phyloP scores from a whole-genome alignment of 1,284 basidiomycete species.

The Microbotryomycetes sp. region DNA sequence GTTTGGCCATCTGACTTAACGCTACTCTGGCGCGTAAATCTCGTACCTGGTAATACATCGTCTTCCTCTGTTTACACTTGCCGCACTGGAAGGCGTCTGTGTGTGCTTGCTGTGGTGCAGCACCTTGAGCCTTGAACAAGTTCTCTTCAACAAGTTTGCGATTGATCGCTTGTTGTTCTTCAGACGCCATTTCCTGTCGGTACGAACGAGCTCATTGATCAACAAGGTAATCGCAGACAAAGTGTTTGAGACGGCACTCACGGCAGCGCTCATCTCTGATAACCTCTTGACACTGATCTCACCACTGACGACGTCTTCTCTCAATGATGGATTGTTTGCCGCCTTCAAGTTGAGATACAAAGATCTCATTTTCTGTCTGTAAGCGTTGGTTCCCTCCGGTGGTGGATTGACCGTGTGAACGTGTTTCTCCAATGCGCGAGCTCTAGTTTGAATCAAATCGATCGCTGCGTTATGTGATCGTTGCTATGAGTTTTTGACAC shows the following conservation, averaged over 20 bases:
- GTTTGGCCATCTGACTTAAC: background rate
- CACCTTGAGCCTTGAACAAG: constrained; percentile 83
- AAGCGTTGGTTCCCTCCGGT: constrained; percentile 47
- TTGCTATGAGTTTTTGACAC: too few species aligned
- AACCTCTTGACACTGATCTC: constrained; percentile 65
- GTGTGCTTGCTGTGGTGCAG: constrained; percentile 74
- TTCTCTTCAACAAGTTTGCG: constrained; percentile 79
- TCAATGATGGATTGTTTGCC: constrained; percentile 81
- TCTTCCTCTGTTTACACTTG: constrained; percentile 75
- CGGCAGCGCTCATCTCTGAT: background rate
- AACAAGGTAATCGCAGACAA: background rate
- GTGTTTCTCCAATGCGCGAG: constrained; percentile 22
- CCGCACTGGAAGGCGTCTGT: constrained; percentile 97
- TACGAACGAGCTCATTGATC: background rate
- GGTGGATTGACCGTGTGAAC: constrained; percentile 7
- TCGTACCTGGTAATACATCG: constrained; percentile 69
- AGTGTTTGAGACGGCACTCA: background rate
- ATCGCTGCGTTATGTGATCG: too few species aligned
- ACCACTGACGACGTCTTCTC: constrained; percentile 77
- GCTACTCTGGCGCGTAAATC: background rate
- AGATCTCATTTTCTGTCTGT: constrained; percentile 79
- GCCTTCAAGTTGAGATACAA: constrained; percentile 90
- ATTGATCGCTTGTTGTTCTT: constrained; percentile 76
- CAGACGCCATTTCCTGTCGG: constrained; percentile 85
- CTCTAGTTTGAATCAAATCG: constrained; percentile 21